Base-by-base conservation (phyloP, 371 early-diverging fungal genomes). In the Smittium mucronatum region DNA sequence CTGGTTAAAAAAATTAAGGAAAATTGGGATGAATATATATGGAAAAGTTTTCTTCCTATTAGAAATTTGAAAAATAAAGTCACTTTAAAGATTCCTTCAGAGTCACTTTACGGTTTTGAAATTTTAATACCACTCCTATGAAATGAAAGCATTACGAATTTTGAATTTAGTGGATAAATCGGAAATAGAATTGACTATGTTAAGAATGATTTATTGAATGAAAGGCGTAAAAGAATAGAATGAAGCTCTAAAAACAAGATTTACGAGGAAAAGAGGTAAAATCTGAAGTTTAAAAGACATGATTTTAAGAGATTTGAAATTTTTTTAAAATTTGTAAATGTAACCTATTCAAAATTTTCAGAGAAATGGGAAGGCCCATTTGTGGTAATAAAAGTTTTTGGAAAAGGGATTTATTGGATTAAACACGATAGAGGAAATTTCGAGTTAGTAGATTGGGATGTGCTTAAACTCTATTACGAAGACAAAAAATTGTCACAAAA, bases 21-120 rank as follows among this genome's bases (percentile, higher is more conserved):
- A 11, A 28, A 61, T 33, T 61, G 63, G 63, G 63, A 61, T n/a
- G 16, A 28, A 33, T 33, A 61, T 33, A 11, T 61, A 61, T 61
- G 63, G 63, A 61, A 61, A 61, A 11, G 15, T 15, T 11, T 61
- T 11, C 33, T 11, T 15, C 5, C 11, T 33, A 61, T n/a, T 11
- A 5, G 63, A 61, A 61, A 5, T 16, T 15, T 61, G 63, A 61
- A 33, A 33, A 11, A 61, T 61, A 5, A n/a, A 33, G 29, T 33
- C 15, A 61, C 63, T 30, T 15, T 15, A 61, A 5, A 11, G 26
- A 61, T 5, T n/a, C 63, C 63, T 61, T 28, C 63, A 11, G 63
- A n/a, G 26, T 15, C 26, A 26, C 63, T 11, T 5, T 61, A 61
- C 26, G 63, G 63, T 30, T 28, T 61, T 28, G 26, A 61, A 11